Evolutionary conservation across 148 eudicot species (phyloP), one percentile per base, ranked within the genome.

Genomic region (Pharnaceum exiguum): DNA sequence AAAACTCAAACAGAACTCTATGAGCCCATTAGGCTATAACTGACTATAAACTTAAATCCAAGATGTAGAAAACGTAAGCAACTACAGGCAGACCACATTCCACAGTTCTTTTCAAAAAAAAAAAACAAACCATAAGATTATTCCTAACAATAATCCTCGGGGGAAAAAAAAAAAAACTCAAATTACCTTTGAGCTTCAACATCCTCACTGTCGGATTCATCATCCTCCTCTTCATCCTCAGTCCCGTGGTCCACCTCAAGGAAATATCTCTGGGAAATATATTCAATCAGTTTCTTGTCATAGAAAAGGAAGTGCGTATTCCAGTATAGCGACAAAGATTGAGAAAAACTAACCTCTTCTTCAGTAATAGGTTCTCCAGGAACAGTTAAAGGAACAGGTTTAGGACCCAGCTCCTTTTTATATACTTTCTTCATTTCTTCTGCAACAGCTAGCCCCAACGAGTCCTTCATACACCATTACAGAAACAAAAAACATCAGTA

Each of bases 361-460:
- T 91, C 97, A 62, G 78, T 70, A 59, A 91, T 67, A 57, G 27
- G 81, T 68, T 82, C 93, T 55, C 86, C 94, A 65, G 75, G 79
- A 46, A 79, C 81, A 24, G 64, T 68, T 58, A 82, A 57, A 46
- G 97, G 97, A 65, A 91, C 63, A 56, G 94, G 96, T 57, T 81
- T 73, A 65, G 97, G 97, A 56, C 86, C 90, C 71, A 91, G 65
- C 63, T 91, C 97, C 21, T 63, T 66, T 61, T 66, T 75, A 67
- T 85, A 87, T 22, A 87, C 56, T 72, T 91, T 91, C 72, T 79
- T 89, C 97, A 91, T 91, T 65, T 91, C 96, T 71, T 82, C 94
- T 54, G 97, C 97, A 23, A 91, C 96, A 59, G 97, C 97, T 71
- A 64, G 73, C 46, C 96, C 96, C 67, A 91, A 62, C 2, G 89